Evolutionary conservation across 768 basidiomycete genomes (phyloP).

Genomic region (Candolleomyces aberdarensis): DNA sequence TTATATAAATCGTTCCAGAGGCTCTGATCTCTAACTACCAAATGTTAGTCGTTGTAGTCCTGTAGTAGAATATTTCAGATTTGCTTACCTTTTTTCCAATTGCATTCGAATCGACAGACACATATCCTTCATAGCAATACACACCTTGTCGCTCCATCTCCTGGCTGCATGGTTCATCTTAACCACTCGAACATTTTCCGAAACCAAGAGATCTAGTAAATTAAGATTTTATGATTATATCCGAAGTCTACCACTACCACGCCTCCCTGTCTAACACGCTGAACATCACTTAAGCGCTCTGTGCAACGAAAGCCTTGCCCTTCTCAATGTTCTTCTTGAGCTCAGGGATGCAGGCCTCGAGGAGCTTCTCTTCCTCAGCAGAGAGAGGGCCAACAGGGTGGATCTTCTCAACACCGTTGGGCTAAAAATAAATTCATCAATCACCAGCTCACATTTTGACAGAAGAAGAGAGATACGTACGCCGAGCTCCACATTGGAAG

Average conservation of each 20-base stretch:
- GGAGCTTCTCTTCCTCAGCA: constrained; percentile 78
- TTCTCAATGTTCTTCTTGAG: constrained; percentile 98
- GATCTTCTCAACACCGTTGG: constrained; percentile 91
- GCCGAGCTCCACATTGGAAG: constrained; percentile 90
- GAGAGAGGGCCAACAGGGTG: constrained; percentile 78
- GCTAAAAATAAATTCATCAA: constrained; percentile 32
- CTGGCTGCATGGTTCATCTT: too few relatives aligned
- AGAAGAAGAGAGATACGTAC: constrained; percentile 45
- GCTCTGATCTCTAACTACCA: too few relatives aligned
- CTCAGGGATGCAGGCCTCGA: constrained; percentile 86
- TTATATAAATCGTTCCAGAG: too few relatives aligned
- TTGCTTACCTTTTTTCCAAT: too few relatives aligned
- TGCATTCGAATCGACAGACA: too few relatives aligned
- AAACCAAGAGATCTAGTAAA: too few relatives aligned
- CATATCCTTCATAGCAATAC: too few relatives aligned
- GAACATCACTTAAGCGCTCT: not conserved
- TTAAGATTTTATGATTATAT: too few relatives aligned
- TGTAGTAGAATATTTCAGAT: too few relatives aligned
- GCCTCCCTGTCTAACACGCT: not conserved
- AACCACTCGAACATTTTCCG: too few relatives aligned
- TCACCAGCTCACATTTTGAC: constrained; percentile 8
- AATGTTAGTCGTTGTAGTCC: too few relatives aligned
- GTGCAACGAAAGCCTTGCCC: constrained; percentile 72
- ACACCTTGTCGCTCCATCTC: too few relatives aligned
- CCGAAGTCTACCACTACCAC: not conserved